Percentiles rank a stretch among this genome's conserved stretches.
Evolutionary conservation across 108 stramenopile genomes (phyloP).

Genomic region (Cyclostephanos invisitatus): DNA sequence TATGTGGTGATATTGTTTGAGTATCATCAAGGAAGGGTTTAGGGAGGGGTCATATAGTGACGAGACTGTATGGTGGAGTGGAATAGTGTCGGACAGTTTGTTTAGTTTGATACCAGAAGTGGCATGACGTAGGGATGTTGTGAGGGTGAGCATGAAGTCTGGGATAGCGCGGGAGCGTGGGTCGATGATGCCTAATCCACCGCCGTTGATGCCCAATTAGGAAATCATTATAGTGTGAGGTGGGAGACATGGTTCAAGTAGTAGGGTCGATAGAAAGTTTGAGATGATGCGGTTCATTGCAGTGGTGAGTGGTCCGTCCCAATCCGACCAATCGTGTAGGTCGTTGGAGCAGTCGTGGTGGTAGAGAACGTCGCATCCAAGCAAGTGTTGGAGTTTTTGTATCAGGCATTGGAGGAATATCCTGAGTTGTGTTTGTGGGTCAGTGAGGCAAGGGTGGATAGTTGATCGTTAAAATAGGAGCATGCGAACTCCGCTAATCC

Average conservation of each 20-base stretch:
- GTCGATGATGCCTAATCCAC: neutral
- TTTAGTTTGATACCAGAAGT: neutral
- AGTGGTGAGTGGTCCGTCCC: neutral
- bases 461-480: too few relatives aligned
- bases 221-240: too few relatives aligned
- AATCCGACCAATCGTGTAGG: neutral
- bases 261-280: too few relatives aligned
- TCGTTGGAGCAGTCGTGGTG: neutral
- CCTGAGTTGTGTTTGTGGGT: neutral
- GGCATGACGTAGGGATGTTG: neutral
- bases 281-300: too few relatives aligned
- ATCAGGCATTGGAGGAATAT: neutral
- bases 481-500: too few relatives aligned
- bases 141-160: neutral
- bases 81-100: neutral
- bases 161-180: neutral
- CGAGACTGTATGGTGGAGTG: neutral
- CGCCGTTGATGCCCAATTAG: too few relatives aligned
- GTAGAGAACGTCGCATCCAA: neutral
- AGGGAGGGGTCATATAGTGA: neutral
- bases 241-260: too few relatives aligned
- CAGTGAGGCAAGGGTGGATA: too few relatives aligned
- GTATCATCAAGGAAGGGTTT: neutral
- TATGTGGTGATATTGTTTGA: neutral
- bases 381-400: neutral